Evolutionary conservation across 78 protist species (phyloP).

Genomic region (Dictyostelium intermedium): DNA sequence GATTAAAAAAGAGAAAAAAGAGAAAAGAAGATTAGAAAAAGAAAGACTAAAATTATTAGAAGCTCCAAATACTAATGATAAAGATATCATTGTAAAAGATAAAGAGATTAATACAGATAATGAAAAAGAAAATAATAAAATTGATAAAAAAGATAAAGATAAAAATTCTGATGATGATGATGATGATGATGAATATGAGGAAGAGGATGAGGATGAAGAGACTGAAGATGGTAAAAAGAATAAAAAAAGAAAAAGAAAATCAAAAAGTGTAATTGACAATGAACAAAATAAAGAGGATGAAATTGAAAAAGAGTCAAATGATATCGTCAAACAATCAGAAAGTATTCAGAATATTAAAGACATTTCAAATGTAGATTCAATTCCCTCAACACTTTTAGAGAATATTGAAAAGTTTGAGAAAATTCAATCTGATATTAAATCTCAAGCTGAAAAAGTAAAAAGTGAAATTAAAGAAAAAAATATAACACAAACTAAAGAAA

Average conservation of each 20-base stretch:
- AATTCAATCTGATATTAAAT: not conserved
- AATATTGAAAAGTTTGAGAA: conserved; percentile 8
- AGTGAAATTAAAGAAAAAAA: not conserved
- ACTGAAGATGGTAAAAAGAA: not conserved
- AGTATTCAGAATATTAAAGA: not conserved
- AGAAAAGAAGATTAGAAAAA: not conserved
- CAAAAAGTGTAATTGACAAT: not conserved
- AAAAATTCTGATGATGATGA: not conserved
- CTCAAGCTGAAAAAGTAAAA: not conserved
- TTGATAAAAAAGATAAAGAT: not conserved
- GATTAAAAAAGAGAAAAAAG: not conserved
- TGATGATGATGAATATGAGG: not conserved
- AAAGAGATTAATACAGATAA: not conserved
- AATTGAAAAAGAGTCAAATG: not conserved
- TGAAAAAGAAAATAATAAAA: not conserved
- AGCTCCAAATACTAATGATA: not conserved
- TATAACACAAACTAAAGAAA: not conserved
- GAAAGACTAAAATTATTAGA: not conserved
- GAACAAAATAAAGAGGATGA: not conserved
- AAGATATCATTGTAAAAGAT: not conserved
- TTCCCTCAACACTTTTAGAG: conserved; percentile 26
- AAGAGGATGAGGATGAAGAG: not conserved
- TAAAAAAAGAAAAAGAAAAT: not conserved
- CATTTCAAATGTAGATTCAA: not conserved
- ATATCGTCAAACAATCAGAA: not conserved